Evolutionary conservation across 345 rosid species (phyloP).

Genomic region (Dimocarpus longan): DNA sequence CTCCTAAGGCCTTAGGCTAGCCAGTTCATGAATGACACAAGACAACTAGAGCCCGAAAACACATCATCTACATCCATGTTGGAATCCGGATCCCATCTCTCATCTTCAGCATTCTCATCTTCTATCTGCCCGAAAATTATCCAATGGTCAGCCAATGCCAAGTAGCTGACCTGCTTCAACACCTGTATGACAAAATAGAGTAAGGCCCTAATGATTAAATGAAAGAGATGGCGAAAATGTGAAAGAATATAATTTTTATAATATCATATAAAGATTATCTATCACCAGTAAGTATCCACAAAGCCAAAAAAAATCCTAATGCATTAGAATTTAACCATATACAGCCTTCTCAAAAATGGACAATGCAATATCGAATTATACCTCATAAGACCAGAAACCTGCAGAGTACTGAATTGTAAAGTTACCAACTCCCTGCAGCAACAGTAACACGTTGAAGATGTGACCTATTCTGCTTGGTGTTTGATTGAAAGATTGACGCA

Average conservation of each 20-base stretch:
- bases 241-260: no score
- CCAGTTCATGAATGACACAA: conserved; percentile 38
- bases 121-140: conserved; percentile 57
- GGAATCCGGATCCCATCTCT: conserved; percentile 78
- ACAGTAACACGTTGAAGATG: conserved; percentile 52
- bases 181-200: background rate
- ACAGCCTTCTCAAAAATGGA: no score
- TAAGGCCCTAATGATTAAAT: no score
- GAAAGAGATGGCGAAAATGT: no score
- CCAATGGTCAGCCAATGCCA: conserved; percentile 7
- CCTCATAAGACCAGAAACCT: conserved; percentile 66
- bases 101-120: conserved; percentile 74
- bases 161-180: background rate
- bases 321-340: no score
- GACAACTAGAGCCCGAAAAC: conserved; percentile 24
- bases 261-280: no score
- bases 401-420: conserved; percentile 29
- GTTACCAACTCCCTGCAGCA: conserved; percentile 62
- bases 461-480: conserved; percentile 66
- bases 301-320: no score
- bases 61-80: conserved; percentile 78
- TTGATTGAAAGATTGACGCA: conserved; percentile 69
- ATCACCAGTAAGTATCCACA: no score
- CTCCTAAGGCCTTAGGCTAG: background rate
- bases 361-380: background rate